Evolutionary conservation across 768 basidiomycete species (phyloP), one percentile per base, ranked within the genome.

Genomic region (Calocera viscosa): DNA sequence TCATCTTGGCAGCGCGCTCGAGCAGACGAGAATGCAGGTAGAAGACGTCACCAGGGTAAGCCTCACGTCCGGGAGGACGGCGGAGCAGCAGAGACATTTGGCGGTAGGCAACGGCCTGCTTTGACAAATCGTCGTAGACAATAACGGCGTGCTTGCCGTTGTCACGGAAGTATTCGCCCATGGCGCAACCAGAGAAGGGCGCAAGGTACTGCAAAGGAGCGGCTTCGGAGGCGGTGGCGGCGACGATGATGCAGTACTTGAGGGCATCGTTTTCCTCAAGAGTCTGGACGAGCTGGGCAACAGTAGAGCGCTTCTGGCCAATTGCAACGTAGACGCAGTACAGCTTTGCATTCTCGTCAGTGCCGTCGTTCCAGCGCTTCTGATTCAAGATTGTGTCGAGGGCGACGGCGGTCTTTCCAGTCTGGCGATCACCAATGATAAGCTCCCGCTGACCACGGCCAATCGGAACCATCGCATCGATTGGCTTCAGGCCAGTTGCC

Each of bases 161-260:
- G 82, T 99, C 96, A 81, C 93, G 91, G 96, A 99, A 99, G 95
- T 95, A 99, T 82, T 99, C 96, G 78, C 96, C 96, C 94, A 99
- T 99, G 74, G 96, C 96, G 80, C 93, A 95, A 70, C 96, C 96
- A 72, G 96, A 95, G 92, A 99, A 99, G 72, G 96, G 96, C 74
- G 96, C 96, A 73, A 99, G 90, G 82, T 97, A 99, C 78, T 99
- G 96, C 67, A 99, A 84, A 72, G 96, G 96, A 72, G 96, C 96
- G 74, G 96, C 96, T 82, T 99, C 96, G 30, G 94, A 97, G 67
- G 96, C 96, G 68, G 96, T 99, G 72, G 96, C 96, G 73, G 96
- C 96, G 74, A 99, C 96, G 72, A 99, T 93, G 82, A 99, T 95
- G 67, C 94, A 85, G 83, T 99, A 99, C 83, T 99, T 99, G 89